Base-by-base conservation (phyloP, 257 asterid genomes). In the Solanum chaucha region DNA sequence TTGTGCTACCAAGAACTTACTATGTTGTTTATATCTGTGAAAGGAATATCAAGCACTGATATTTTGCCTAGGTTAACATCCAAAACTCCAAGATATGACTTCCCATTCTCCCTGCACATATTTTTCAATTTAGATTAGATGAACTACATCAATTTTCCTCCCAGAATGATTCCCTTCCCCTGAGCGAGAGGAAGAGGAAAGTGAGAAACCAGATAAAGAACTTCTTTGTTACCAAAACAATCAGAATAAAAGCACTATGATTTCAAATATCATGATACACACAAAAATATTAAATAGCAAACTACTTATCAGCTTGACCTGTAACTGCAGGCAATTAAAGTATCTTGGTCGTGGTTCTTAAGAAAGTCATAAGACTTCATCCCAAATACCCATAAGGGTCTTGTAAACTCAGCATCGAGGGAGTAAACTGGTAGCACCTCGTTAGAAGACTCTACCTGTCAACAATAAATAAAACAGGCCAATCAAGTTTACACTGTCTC, bases 311-410 rank as follows among this genome's bases (percentile, higher is more conserved):
- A 61, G 78, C 26, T 87, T 89, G 86, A 95, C 99, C 99, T 97
- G 94, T 93, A 95, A 92, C 87, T 91, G 95, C 98, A 97, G 89
- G 97, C 98, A 90, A 97, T 90, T 88, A 93, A 87, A 87, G 88
- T 90, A 86, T 91, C 89, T 89, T 88, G 90, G 67, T 84, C 87
- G 82, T 93, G 89, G 70, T 89, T 87, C 84, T 64, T 91, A 87
- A 97, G 86, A 90, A 97, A 93, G 59, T 95, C 99, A 81, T 91
- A 97, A 13, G 99, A 94, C 94, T 87, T 95, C 93, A 89, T 86
- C 86, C 99, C 99, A 89, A 97, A 97, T 87, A 92, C 88, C 99
- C 99, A 95, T 70, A 97, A 90, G 24, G 99, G 99, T 89, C 91
- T 93, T 38, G 99, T 87, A 91, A 97, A 97, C 93, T 97, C 99